Evolutionary conservation across 2,329 filamentous ascomycete species (phyloP).

Genomic region (Ceratocystis destructans): DNA sequence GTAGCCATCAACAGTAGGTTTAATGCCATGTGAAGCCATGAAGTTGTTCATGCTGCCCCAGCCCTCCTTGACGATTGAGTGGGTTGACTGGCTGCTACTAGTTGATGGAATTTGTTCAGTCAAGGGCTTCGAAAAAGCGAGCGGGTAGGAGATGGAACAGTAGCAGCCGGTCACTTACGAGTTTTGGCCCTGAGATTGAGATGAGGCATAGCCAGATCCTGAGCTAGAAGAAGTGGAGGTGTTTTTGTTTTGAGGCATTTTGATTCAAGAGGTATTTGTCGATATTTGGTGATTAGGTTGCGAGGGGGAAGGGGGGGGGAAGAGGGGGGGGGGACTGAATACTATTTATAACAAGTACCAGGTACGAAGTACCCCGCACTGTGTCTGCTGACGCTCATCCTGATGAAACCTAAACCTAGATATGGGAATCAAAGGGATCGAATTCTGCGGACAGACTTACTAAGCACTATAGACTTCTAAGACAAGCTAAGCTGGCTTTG

Average conservation of each 20-base stretch:
- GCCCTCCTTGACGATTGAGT: neutral
- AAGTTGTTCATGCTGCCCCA: slow-evolving; percentile 1
- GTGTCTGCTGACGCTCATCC: too few species aligned
- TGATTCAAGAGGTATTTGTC: neutral
- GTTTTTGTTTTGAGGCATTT: neutral
- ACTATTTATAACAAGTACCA: too few species aligned
- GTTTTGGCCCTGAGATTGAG: neutral
- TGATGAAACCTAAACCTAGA: too few species aligned
- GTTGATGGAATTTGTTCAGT: neutral
- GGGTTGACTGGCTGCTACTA: slow-evolving; percentile 25
- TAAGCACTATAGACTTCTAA: too few species aligned
- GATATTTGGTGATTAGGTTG: neutral
- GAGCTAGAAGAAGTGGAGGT: neutral
- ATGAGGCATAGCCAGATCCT: neutral
- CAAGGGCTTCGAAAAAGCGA: neutral
- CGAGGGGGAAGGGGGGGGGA: neutral
- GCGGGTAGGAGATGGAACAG: neutral
- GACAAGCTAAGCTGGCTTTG: too few species aligned
- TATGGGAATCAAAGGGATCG: too few species aligned
- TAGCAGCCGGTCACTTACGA: neutral
- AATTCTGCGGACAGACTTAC: too few species aligned
- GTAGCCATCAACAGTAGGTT: neutral
- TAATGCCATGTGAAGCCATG: neutral
- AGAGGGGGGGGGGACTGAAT: too few species aligned
- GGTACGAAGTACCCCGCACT: too few species aligned